Evolutionary conservation across 495 filamentous ascomycete genomes (phyloP).

Genomic region (Neurospora hispaniola): DNA sequence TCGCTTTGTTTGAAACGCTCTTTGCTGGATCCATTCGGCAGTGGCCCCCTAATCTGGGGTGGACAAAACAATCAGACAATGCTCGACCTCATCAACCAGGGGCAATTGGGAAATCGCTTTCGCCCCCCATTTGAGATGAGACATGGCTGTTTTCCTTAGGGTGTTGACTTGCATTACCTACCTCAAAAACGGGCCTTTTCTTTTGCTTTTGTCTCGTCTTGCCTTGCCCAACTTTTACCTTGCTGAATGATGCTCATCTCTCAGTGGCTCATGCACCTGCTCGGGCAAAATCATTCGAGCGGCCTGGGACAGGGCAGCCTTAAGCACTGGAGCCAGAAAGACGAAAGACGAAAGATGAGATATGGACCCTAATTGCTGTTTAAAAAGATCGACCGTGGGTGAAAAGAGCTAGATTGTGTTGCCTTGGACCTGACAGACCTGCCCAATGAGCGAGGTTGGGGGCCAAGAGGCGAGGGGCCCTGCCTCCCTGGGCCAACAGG

Average conservation of each 20-base stretch:
- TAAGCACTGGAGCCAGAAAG: background rate
- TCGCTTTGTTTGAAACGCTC: background rate
- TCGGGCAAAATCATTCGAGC: background rate
- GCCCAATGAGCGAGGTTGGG: background rate
- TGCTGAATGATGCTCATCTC: background rate
- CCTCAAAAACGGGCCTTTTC: background rate
- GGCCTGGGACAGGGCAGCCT: background rate
- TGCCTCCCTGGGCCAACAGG: background rate
- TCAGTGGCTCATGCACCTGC: background rate
- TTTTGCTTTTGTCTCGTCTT: background rate
- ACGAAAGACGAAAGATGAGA: background rate
- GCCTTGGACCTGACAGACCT: background rate
- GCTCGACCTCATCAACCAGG: background rate
- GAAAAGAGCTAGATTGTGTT: background rate
- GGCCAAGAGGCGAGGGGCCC: background rate
- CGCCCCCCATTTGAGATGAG: background rate
- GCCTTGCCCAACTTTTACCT: background rate
- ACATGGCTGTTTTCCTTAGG: background rate
- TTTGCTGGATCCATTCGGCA: background rate
- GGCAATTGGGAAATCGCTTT: background rate
- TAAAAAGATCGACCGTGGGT: background rate
- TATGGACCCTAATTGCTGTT: background rate
- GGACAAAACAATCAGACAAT: background rate
- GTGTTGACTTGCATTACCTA: background rate
- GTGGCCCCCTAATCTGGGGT: background rate